Evolutionary conservation across 306 rosid genomes (phyloP), one percentile per base, ranked within the genome.

Genomic region (Quercus aquifolioides): DNA sequence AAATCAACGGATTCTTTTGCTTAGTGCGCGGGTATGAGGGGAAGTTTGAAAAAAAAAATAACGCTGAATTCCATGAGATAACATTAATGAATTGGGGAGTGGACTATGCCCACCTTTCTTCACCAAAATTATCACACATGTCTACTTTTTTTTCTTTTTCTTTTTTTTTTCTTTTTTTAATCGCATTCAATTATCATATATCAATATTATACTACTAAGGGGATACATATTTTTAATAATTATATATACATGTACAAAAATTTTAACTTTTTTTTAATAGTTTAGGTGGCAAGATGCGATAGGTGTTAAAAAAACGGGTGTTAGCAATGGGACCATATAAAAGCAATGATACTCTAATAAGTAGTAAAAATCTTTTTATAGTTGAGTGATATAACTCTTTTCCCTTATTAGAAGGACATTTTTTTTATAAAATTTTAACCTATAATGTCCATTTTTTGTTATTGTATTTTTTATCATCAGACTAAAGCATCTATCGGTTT

Each of bases 11-110:
- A 84, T 75, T 76, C 35, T 72, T 80, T 58, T 85, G 88, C 75
- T 64, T 86, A 86, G 97, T 91, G 99, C 88, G 98, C 92, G 97
- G 97, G 94, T 89, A 91, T 88, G 92, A 91, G 78, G 88, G 82
- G 85, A 69, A 82, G 92, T 92, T 95, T 95, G 98, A 95, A 95
- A 81, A 41, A 25, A 26, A 41, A 68, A 75, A 89, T 55, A 91
- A 88, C 91, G 88, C 92, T 92, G 97, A 92, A 92, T 85, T 91
- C 87, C 86, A 92, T 88, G 94, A 84, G 84, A 76, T 55, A 55
- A 62, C 69, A 81, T 88, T 80, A 74, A 81, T 74, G 28, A 10
- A 68, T 84, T 84, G 73, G 81, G 77, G 76, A 77, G 87, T 69
- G 74, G 84, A 79, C 84, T 58, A 60, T 19, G 21, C 84, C 87